Evolutionary conservation across 495 filamentous ascomycete species (phyloP), one percentile per base, ranked within the genome.

Genomic region (Aspergillus olivimuriae): DNA sequence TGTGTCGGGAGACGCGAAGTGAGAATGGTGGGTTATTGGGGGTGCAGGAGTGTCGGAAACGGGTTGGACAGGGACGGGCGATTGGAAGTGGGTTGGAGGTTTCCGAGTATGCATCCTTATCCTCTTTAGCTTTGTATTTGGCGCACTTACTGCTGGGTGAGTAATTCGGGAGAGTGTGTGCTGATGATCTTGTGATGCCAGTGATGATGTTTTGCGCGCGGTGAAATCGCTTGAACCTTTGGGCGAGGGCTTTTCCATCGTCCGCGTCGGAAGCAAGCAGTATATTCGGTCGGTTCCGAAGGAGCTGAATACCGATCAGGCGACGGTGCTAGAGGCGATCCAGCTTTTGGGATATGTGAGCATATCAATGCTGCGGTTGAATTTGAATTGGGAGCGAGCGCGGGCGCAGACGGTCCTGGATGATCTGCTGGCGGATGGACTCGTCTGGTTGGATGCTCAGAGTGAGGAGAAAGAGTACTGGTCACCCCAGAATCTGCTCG

Each of bases 211-310:
- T 16, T 74, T 92, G 19, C 82, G 90, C 14, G 91, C 92, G 1
- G 89, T 97, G 4, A 82, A 82, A 39, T 89, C 89, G 10, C 74
- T 98, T 14, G 81, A 84, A 50, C 92, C 92, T 9, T 76, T 98
- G 2, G 90, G 90, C 0, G 87, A 84, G 2, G 86, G 86, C 8
- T 95, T 95, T 68, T 80, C 84, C 8, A 81, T 91, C 40, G 70
- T 94, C 43, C 78, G 66, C 22, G 81, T 98, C 39, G 92, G 94
- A 5, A 76, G 75, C 50, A 86, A 87, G 58, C 75, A 83, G 42
- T 94, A 92, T 66, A 94, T 98, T 38, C 78, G 94, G 15, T 94
- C 87, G 1, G 81, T 97, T 24, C 94, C 92, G 1, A 95, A 95
- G 64, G 94, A 99, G 66, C 76, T 99, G 41, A 96, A 94, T 56